Evolutionary conservation across 257 asterid genomes (phyloP).

Genomic region (Ajuga chamaepitys): DNA sequence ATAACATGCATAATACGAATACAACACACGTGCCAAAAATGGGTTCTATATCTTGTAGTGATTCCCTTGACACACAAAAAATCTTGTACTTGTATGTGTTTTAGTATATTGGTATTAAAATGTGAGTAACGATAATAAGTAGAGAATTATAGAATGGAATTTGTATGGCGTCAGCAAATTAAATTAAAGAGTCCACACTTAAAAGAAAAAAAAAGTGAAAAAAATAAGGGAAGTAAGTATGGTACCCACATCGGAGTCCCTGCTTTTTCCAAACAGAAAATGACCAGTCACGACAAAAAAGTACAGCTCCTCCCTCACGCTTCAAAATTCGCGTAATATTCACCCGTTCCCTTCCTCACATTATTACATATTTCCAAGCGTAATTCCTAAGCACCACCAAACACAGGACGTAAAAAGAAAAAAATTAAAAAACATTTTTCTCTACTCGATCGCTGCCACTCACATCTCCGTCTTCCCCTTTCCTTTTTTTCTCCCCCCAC

Average conservation of each 20-base stretch:
- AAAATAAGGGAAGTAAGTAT: background rate
- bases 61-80: no score
- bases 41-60: no score
- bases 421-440: background rate
- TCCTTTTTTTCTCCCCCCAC: background rate
- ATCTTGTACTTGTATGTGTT: no score
- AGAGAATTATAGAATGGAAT: no score
- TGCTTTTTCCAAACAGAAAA: background rate
- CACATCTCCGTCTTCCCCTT: background rate
- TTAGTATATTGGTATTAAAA: no score
- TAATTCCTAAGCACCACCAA: conserved; percentile 11
- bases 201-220: no score
- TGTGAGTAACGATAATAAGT: no score
- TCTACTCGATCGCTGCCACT: background rate
- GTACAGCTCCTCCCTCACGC: background rate
- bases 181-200: no score
- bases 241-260: background rate
- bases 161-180: no score
- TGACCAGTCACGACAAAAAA: conserved; percentile 12
- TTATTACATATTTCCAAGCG: background rate
- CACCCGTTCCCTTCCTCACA: background rate
- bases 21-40: no score
- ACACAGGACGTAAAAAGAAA: no score
- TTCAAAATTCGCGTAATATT: background rate
- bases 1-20: no score